Evolutionary conservation across 345 rosid genomes (phyloP).

Genomic region (Adansonia digitata): DNA sequence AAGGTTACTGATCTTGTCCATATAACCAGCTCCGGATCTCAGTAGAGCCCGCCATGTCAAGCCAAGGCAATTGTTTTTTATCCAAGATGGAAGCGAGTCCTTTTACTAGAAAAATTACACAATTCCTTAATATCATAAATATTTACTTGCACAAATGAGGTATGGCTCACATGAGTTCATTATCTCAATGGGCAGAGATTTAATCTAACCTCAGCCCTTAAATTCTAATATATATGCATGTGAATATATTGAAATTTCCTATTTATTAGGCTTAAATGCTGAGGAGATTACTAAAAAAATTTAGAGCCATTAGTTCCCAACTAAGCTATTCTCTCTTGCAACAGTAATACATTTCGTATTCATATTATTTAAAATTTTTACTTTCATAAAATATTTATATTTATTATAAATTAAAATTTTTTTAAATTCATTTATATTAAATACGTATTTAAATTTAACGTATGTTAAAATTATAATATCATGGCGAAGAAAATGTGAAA

Average conservation of each 20-base stretch:
- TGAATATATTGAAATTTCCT: neutral
- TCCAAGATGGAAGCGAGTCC: slow-evolving; percentile 8
- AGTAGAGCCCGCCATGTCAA: neutral
- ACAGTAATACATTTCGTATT: neutral
- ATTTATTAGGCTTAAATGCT: neutral
- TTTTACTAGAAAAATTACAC: neutral
- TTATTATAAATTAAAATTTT: too few species aligned
- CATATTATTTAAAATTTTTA: neutral
- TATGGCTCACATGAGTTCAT: slow-evolving; percentile 2
- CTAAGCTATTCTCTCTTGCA: neutral
- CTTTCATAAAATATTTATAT: neutral
- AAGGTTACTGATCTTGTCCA: neutral
- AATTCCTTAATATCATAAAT: neutral
- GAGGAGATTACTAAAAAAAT: neutral
- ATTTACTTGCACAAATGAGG: neutral
- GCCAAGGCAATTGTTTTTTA: neutral
- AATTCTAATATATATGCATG: neutral
- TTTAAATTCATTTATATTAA: too few species aligned
- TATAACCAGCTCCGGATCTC: neutral
- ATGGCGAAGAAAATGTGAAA: neutral
- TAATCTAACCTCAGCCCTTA: neutral
- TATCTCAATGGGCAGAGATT: neutral
- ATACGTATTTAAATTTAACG: too few species aligned
- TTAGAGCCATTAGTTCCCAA: neutral
- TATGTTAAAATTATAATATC: too few species aligned